Evolutionary conservation across 208 protist genomes (phyloP), one percentile per base, ranked within the genome.

Genomic region (Phytomonas sp.): DNA sequence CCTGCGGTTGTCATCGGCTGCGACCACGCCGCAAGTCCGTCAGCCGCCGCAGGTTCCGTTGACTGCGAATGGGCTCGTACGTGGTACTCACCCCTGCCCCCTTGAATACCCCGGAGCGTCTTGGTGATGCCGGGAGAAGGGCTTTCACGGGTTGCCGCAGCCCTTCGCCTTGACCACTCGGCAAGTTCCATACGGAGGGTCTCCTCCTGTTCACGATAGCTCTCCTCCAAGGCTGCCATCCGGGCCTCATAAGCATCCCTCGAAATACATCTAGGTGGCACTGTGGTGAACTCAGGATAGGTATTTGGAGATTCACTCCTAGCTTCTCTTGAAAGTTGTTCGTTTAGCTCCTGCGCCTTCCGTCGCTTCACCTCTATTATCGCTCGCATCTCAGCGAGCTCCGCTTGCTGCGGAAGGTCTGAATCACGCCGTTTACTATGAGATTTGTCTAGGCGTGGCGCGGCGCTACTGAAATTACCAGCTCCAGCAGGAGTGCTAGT

Each of bases 301-400:
- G 61, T 33, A 29, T 64, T 26, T 2, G 53, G 29, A 67, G 34
- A 30, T 9, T 33, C 63, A 51, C 4, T 67, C 33, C 6, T 15
- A 67, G 23, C 60, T 28, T 23, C n/a, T 32, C 8, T 43, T 66
- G 43, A 26, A 66, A 67, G 2, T 63, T 40, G 31, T 62, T 81
- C 77, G 34, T 80, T 66, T 30, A 78, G 75, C 62, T 80, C 76
- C 37, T 71, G 62, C 37, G 72, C 60, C 72, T 89, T 84, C 23
- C 60, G 68, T 30, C 74, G 70, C 78, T 89, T 83, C n/a, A 77
- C 75, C 17, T 84, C 78, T 59, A 79, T 70, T 43, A 85, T 84
- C 31, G 72, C 64, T 33, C 67, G 63, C 72, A 84, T 72, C 40
- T 51, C 13, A 17, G 40, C 13, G 1, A 51, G 40, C 13, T 51